Base-by-base conservation (phyloP, 768 basidiomycete genomes). In the Rhizopogon salebrosus region DNA sequence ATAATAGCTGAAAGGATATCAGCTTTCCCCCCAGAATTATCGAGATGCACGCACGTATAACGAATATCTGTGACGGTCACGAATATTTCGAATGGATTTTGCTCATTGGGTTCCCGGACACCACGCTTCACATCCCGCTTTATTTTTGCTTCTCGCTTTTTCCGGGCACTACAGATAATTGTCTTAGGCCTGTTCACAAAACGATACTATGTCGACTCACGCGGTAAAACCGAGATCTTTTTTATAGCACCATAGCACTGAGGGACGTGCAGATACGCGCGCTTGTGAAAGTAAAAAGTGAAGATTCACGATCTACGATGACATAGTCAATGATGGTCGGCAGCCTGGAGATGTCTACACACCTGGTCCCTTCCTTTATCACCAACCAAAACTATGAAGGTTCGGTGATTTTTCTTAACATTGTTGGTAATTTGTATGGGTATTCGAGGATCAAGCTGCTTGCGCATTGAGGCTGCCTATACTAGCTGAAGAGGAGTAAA, bases 1-100 rank as follows among this genome's bases (percentile, higher is more conserved):
- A 76, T 98, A 98, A 74, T 98, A 95, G 42, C 89, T 87, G 54
- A 11, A 48, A 10, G n/a, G 18, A 35, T 13, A 36, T 52, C 13
- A 58, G 41, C 2, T 11, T 61, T 29, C 16, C 31, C 9, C 37
- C 26, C 27, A 37, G 36, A 14, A 13, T 23, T 14, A 29, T n/a
- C 2, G n/a, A 29, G 31, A 20, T 36, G 9, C 31, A 79, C 87
- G 63, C 65, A 94, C 84, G 91, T 93, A 75, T 99, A 99, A 52
- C 95, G 86, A 54, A 99, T 98, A 67, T 99, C 95, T 3, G 95
- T 98, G n/a, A 98, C 95, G 0, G 92, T 90, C 11, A 98, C 86
- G 65, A 99, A 99, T 39, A 98, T 92, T 72, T 99, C 97, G 67
- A 99, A 98, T 1, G 97, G 95, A 68, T 91, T 85, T 66, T 97